These are phyloP conservation scores for Platanthera zijinensis DNA, from an alignment of 106 monocot species.

Conservation along the genomic window DNA sequence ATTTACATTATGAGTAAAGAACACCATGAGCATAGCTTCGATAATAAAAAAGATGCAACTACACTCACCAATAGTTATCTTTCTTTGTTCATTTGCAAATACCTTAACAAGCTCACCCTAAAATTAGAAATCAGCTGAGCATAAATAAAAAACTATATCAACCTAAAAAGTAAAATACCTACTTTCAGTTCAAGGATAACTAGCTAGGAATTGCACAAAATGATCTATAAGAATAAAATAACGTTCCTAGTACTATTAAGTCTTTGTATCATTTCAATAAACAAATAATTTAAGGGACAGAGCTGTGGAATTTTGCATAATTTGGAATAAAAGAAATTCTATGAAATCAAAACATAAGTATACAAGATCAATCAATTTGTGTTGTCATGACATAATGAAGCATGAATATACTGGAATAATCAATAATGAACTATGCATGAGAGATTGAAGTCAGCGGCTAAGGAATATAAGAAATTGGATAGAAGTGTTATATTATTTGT, in stretches of 20 bases:
- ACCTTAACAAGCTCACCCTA: conserved; percentile 18
- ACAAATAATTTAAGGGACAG: no score
- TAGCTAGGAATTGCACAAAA: background rate
- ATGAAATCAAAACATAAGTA: no score
- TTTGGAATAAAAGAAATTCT: no score
- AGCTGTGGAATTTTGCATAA: no score
- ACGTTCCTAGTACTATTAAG: background rate
- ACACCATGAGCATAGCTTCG: background rate
- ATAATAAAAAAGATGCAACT: no score
- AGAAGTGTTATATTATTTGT: no score
- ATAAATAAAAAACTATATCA: background rate
- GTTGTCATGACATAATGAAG: no score
- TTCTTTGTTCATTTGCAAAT: conserved; percentile 18
- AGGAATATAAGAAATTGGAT: no score
- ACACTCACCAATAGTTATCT: conserved; percentile 10
- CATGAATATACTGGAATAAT: no score
- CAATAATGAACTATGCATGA: no score
- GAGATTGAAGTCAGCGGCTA: no score
- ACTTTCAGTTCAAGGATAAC: background rate
- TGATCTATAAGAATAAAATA: background rate
- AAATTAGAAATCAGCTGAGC: background rate
- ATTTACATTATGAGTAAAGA: background rate
- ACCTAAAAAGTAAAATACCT: background rate
- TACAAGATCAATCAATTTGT: no score
- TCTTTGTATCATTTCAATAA: background rate